Conservation (phyloP, 495 filamentous ascomycete species). For the Lophium mytilinum region DNA sequence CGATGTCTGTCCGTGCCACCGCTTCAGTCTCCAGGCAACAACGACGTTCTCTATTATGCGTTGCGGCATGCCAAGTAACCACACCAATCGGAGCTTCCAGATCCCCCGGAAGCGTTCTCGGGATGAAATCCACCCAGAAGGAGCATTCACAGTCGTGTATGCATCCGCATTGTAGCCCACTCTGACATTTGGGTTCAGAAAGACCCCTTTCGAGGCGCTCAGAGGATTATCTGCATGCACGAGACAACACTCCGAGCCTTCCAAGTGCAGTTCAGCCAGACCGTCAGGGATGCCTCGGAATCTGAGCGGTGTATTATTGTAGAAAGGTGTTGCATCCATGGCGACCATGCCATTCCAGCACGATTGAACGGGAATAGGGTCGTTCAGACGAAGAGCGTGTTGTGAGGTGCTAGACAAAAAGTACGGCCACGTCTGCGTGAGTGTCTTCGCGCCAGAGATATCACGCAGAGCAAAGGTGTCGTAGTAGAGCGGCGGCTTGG, state of each 20-base stretch:
- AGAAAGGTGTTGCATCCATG: slow-evolving; percentile 54
- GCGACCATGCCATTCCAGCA: slow-evolving; percentile 82
- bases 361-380: slow-evolving; percentile 59
- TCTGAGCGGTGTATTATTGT: slow-evolving; percentile 36
- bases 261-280: slow-evolving; percentile 60
- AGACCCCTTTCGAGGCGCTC: slow-evolving; percentile 52
- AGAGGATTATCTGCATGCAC: slow-evolving; percentile 68
- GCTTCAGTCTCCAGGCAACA: slow-evolving; percentile 7
- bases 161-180: slow-evolving; percentile 59
- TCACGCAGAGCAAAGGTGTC: slow-evolving; percentile 84
- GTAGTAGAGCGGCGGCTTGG: slow-evolving; percentile 59
- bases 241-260: slow-evolving; percentile 76
- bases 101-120: background rate
- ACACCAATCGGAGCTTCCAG: slow-evolving; percentile 2
- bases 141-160: slow-evolving; percentile 46
- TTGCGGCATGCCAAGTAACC: background rate
- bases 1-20: slow-evolving; percentile 27
- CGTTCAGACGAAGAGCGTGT: slow-evolving; percentile 44
- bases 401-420: slow-evolving; percentile 57
- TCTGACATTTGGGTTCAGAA: slow-evolving; percentile 68
- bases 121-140: slow-evolving; percentile 35
- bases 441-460: slow-evolving; percentile 49
- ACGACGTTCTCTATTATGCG: background rate
- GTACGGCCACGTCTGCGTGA: slow-evolving; percentile 68
- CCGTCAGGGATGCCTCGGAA: slow-evolving; percentile 68